Percentiles rank a stretch among this genome's conserved stretches.
Conservation (phyloP, 352 stramenopile genomes). For the Pythium grandisporangium region DNA sequence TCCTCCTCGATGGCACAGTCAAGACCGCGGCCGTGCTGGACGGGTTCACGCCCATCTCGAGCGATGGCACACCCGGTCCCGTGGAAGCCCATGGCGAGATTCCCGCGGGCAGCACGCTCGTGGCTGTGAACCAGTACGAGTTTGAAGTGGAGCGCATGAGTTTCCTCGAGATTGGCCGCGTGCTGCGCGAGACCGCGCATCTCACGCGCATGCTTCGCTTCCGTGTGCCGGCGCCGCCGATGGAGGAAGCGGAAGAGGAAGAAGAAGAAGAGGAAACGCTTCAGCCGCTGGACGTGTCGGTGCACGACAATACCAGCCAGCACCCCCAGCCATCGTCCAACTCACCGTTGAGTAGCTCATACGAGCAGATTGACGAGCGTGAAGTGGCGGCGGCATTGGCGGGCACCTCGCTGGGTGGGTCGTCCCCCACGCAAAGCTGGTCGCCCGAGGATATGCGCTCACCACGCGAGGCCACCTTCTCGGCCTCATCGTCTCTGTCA, state of each 20-base stretch:
- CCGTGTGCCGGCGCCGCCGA: constrained; percentile 16
- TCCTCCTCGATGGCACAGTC: constrained; percentile 47
- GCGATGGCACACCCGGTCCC: constrained; percentile 25
- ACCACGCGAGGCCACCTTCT: constrained; percentile 6
- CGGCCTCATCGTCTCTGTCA: constrained; percentile 7
- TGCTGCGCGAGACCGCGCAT: constrained; percentile 48
- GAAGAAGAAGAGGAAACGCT: not conserved
- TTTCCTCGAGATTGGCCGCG: constrained; percentile 41
- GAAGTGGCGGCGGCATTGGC: constrained; percentile 12
- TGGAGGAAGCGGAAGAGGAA: not conserved
- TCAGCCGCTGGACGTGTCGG: not conserved
- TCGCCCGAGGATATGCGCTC: constrained; percentile 14
- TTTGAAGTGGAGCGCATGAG: constrained; percentile 27
- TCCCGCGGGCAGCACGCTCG: constrained; percentile 28
- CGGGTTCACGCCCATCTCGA: constrained; percentile 39
- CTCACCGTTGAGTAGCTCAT: constrained; percentile 10
- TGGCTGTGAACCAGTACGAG: constrained; percentile 58
- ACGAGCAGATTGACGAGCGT: constrained; percentile 16
- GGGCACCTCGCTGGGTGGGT: constrained; percentile 3
- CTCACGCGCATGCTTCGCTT: constrained; percentile 39
- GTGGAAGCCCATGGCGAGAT: constrained; percentile 37
- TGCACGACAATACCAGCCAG: not conserved
- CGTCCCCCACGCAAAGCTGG: constrained; percentile 11
- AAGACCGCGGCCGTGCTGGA: constrained; percentile 37
- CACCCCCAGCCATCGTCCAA: not conserved